Base-by-base conservation (phyloP, 352 stramenopile genomes). In the Bremia lactucae region DNA sequence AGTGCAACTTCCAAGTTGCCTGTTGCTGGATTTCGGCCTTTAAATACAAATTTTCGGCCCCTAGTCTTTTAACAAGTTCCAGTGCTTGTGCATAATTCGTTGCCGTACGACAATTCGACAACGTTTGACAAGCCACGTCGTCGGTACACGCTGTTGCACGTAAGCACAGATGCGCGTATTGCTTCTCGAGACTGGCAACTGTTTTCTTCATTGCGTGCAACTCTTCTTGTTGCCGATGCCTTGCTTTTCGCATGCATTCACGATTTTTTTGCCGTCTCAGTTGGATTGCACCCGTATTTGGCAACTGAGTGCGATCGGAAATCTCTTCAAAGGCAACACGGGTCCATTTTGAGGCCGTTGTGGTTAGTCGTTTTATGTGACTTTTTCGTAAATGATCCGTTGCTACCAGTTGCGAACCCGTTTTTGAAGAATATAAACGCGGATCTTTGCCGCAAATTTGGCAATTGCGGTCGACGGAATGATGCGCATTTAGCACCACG, bases 41-140 rank as follows among this genome's bases (percentile, higher is more conserved):
- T 3, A 77, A 42, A 21, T 59, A 67, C 35, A 77, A 56, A 46
- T 77, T 72, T 35, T 77, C 59, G 6, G 65, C 62, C 15, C 65
- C 65, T 7, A 77, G 56, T 10, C 48, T 31, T 24, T 72, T 65
- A 6, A 49, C 47, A 15, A 63, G 36, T 3, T 63, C 59, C 14
- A 55, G 38, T 0, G 39, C 43, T 26, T 62, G 45, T 15, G 48
- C 26, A 41, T 68, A 73, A 40, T 49, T 46, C 31, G 10, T 42
- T 6, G 45, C 37, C 19, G 42, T 14, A 3, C 9, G 6, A n/a
- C 37, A 46, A 5, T 41, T 49, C n/a, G 43, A 40, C 4, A 19
- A 36, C 14, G 15, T 49, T 33, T 18, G 35, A 19, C 39, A 52
- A 14, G 19, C 20, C 25, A 40, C 28, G 16, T 51, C 29, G 4